Base-by-base conservation (phyloP, 495 filamentous ascomycete species). In the Chaetomium tenue region DNA sequence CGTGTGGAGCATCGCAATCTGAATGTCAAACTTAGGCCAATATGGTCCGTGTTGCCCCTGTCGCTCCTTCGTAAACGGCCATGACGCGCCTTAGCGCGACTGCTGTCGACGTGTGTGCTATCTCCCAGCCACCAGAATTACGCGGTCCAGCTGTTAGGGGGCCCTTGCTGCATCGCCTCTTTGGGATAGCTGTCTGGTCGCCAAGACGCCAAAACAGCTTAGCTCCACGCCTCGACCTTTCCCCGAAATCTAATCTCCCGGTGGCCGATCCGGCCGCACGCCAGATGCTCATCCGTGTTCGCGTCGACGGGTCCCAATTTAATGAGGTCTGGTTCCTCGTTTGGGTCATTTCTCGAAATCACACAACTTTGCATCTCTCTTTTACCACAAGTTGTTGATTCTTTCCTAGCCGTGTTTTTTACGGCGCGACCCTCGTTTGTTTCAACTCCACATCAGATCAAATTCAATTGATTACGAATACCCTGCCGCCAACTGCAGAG, bases 241-340 rank as follows among this genome's bases (percentile, higher is more conserved):
- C 55, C 65, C 65, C 55, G 56, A 67, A 67, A 60, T 67, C 65
- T 55, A 59, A 67, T 67, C 65, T 60, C 64, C 61, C 18, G 63
- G 63, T 60, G 58, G 13, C 28, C 15, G 56, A 60, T 67, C 61
- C 58, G 55, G 61, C 15, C 20, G 25, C 26, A 28, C 22, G 28
- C 51, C 20, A 53, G 61, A 64, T 63, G 40, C 23, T 20, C 46
- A 60, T 56, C 44, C 26, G 33, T n/a, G 42, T 46, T 47, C 57
- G 51, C 51, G 26, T 47, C 28, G 3, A 30, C 6, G 28, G 28
- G 28, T 30, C 42, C 9, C 60, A 67, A 59, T 67, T 60, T 64
- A 64, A 67, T 58, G 42, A 39, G 65, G n/a, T 37, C 48, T 26
- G 33, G 65, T 46, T 61, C 58, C 52, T 61, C 51, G 26, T 56